Percentiles rank a stretch among this genome's conserved stretches.
Conservation (phyloP, 495 filamentous ascomycete species). For the Aspergillus sclerotiicarbonarius region DNA sequence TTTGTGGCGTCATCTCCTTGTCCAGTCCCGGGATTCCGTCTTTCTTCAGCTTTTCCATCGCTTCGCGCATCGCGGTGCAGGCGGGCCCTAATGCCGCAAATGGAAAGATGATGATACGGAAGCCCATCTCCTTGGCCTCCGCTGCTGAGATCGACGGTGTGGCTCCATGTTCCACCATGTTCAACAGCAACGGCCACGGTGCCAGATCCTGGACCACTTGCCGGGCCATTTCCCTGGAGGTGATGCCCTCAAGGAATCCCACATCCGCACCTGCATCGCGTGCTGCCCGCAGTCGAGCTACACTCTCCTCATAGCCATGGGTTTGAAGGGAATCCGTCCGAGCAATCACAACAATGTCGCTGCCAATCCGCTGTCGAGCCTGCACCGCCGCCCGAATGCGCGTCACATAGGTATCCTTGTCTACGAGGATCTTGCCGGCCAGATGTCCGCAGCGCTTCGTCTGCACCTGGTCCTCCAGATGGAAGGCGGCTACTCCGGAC, state of each 20-base stretch:
- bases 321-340: conserved; percentile 64
- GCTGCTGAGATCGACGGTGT: conserved; percentile 57
- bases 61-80: conserved; percentile 49
- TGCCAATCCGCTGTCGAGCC: conserved; percentile 47
- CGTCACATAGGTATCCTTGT: conserved; percentile 47
- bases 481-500: conserved; percentile 65
- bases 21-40: conserved; percentile 48
- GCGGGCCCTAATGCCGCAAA: conserved; percentile 54
- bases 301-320: conserved; percentile 60
- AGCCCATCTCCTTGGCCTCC: conserved; percentile 61
- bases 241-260: conserved; percentile 54
- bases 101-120: conserved; percentile 61
- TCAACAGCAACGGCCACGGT: conserved; percentile 61
- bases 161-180: conserved; percentile 64
- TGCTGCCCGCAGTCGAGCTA: conserved; percentile 54
- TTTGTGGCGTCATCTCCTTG: conserved; percentile 48
- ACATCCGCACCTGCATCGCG: conserved; percentile 60
- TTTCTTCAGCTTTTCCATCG: conserved; percentile 47
- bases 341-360: conserved; percentile 68
- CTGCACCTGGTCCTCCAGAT: conserved; percentile 71
- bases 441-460: conserved; percentile 69
- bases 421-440: conserved; percentile 61
- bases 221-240: conserved; percentile 36
- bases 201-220: conserved; percentile 49
- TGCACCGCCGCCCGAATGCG: conserved; percentile 58